Conservation (phyloP, 495 filamentous ascomycete genomes). For the Rostrohypoxylon terebratum region DNA sequence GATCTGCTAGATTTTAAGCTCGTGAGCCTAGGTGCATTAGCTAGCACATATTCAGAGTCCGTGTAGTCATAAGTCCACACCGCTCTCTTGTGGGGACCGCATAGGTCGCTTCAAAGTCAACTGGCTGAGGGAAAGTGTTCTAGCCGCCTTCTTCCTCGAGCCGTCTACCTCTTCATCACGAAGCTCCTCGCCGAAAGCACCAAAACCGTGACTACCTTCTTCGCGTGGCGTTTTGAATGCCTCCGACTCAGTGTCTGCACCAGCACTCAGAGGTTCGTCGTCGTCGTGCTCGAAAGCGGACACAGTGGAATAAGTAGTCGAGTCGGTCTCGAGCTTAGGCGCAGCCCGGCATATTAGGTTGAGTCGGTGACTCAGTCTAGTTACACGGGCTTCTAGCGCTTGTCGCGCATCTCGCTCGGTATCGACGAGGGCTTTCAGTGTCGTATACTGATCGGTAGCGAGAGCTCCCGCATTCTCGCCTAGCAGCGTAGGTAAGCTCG, state of each 20-base stretch:
- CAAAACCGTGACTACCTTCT: conserved; percentile 53
- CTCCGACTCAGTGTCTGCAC: conserved; percentile 48
- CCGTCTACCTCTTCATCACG: conserved; percentile 52
- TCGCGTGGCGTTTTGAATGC: conserved; percentile 61
- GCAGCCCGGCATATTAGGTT: conserved; percentile 54
- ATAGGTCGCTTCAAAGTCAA: conserved; percentile 53
- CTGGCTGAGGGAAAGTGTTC: conserved; percentile 64
- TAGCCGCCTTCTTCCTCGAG: conserved; percentile 56
- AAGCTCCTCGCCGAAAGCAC: conserved; percentile 60
- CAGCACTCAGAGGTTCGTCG: conserved; percentile 45
- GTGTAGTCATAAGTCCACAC: conserved; percentile 50
- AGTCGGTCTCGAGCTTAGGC: conserved; percentile 39
- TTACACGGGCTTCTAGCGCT: conserved; percentile 63
- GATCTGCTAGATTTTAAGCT: background rate
- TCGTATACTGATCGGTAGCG: conserved; percentile 53
- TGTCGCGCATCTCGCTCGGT: conserved; percentile 62
- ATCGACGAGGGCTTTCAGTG: conserved; percentile 59
- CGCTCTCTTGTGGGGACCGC: conserved; percentile 23
- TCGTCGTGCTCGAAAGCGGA: conserved; percentile 55
- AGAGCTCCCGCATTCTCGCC: conserved; percentile 46
- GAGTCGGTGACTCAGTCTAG: conserved; percentile 58
- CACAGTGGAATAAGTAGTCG: conserved; percentile 42
- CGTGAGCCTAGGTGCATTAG: conserved; percentile 9
- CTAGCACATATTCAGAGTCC: conserved; percentile 24
- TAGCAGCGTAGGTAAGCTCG: conserved; percentile 57